Conservation (phyloP, 345 rosid genomes). For the Brassica cretica region DNA sequence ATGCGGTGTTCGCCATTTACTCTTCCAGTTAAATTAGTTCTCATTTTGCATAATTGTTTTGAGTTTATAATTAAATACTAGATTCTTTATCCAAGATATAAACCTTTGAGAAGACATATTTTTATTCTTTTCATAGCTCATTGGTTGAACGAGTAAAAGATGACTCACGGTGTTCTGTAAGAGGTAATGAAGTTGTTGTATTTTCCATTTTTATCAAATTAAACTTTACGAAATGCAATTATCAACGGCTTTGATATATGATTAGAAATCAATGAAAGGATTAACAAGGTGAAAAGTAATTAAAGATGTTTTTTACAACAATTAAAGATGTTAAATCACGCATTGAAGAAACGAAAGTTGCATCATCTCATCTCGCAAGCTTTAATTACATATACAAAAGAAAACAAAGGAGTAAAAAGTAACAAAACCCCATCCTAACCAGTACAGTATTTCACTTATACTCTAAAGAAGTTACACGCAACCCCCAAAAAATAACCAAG, state of each 20-base stretch:
- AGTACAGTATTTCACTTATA: constrained; percentile 24
- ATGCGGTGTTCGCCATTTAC: constrained; percentile 36
- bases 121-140: constrained; percentile 8
- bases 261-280: background rate
- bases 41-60: constrained; percentile 25
- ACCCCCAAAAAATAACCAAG: constrained; percentile 13
- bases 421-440: constrained; percentile 21
- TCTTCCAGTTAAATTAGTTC: constrained; percentile 15
- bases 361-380: constrained; percentile 15
- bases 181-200: constrained; percentile 28
- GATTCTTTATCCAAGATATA: too few relatives aligned
- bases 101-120: constrained; percentile 2
- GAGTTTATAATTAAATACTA: background rate
- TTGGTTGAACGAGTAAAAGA: constrained; percentile 38
- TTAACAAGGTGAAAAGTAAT: background rate
- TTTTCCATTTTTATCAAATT: background rate
- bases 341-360: constrained; percentile 9
- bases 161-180: constrained; percentile 30
- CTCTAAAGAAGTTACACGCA: constrained; percentile 27
- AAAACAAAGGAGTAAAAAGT: constrained; percentile 1
- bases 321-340: background rate
- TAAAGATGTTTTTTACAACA: too few relatives aligned
- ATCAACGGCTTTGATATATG: background rate
- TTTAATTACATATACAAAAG: constrained; percentile 7
- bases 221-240: background rate